These are phyloP conservation scores for Bryopsis sp. DNA, from an alignment of 139 green algal species.

Conservation along the genomic window DNA sequence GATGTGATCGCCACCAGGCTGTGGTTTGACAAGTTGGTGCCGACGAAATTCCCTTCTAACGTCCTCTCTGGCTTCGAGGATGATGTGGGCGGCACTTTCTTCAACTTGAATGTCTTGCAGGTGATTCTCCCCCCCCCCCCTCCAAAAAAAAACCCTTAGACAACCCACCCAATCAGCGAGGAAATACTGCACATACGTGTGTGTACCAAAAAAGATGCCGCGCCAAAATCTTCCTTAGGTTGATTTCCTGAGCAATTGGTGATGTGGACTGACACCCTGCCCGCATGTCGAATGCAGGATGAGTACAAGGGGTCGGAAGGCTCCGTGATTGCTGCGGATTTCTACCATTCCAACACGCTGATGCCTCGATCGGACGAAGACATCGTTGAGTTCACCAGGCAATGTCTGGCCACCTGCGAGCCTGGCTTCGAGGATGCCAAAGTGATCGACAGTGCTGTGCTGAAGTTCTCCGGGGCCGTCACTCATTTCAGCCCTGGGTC, in stretches of 20 bases:
- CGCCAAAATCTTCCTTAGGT: too few species aligned
- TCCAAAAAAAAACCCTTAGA: neutral
- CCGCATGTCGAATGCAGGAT: too few species aligned
- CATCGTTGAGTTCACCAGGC: slow-evolving; percentile 54
- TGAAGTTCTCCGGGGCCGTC: slow-evolving; percentile 64
- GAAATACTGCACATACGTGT: neutral
- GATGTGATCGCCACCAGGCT: slow-evolving; percentile 66
- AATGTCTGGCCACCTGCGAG: slow-evolving; percentile 58
- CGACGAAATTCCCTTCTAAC: slow-evolving; percentile 64
- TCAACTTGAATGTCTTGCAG: slow-evolving; percentile 78
- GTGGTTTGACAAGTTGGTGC: slow-evolving; percentile 57
- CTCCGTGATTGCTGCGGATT: slow-evolving; percentile 75
- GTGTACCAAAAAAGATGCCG: neutral
- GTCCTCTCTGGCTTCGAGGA: slow-evolving; percentile 70
- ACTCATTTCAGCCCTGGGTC: slow-evolving; percentile 78
- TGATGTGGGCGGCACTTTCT: slow-evolving; percentile 69
- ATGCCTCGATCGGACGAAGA: slow-evolving; percentile 66
- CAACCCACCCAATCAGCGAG: neutral
- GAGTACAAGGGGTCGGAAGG: slow-evolving; percentile 64
- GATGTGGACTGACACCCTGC: neutral
- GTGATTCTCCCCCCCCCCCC: slow-evolving; percentile 21
- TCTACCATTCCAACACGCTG: slow-evolving; percentile 69
- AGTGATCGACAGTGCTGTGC: slow-evolving; percentile 58
- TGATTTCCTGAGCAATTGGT: too few species aligned
- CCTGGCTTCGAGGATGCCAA: slow-evolving; percentile 49